A percentile compares a stretch with the other conserved stretches of the same genome.
Evolutionary conservation across 768 basidiomycete species (phyloP).

Genomic region (Suillus ampliporus): DNA sequence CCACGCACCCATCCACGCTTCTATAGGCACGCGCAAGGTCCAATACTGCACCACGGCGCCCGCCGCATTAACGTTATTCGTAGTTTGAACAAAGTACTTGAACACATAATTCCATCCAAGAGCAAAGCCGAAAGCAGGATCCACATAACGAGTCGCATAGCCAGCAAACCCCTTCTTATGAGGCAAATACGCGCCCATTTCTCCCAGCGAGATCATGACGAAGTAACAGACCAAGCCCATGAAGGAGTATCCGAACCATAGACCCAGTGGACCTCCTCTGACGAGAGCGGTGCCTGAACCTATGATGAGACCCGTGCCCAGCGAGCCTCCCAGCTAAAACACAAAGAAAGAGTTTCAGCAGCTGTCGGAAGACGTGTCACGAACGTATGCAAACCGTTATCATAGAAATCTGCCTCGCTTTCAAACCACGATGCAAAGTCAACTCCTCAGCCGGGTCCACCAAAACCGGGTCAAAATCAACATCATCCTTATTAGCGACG

Average conservation of each 20-base stretch:
- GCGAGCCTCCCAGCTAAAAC: conserved; percentile 50
- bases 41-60: conserved; percentile 59
- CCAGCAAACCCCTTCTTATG: conserved; percentile 65
- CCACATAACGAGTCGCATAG: conserved; percentile 68
- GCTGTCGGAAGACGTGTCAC: not conserved
- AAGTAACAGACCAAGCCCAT: conserved; percentile 64
- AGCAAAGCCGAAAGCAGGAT: conserved; percentile 72
- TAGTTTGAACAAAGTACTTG: conserved; percentile 68
- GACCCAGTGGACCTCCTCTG: conserved; percentile 58
- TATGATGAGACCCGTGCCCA: conserved; percentile 62
- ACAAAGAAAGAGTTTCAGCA: not conserved
- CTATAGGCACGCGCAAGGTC: conserved; percentile 49
- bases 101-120: conserved; percentile 53
- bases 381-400: conserved; percentile 47
- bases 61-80: conserved; percentile 69
- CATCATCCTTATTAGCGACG: not conserved
- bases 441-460: conserved; percentile 42
- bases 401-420: conserved; percentile 60
- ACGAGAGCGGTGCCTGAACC: conserved; percentile 63
- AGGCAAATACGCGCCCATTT: conserved; percentile 49
- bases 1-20: conserved; percentile 61
- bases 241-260: conserved; percentile 47
- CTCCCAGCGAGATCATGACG: conserved; percentile 56
- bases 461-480: conserved; percentile 21
- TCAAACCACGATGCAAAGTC: conserved; percentile 53